Percentiles rank a stretch among this genome's conserved stretches.
These are phyloP conservation scores for Trichoderma sp. DNA, from an alignment of 2,329 filamentous ascomycete species.

Conservation along the genomic window DNA sequence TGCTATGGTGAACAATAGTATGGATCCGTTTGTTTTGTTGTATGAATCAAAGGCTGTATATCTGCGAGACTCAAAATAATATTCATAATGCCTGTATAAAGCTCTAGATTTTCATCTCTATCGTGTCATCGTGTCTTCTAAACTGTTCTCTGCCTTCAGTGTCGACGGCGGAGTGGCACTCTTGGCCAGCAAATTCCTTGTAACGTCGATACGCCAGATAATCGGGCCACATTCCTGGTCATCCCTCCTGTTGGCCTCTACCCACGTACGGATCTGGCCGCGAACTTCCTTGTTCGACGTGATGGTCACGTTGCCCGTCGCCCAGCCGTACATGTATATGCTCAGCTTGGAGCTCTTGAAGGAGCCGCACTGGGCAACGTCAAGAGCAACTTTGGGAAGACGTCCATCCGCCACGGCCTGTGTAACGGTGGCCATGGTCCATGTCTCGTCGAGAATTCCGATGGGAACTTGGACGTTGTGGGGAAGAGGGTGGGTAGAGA, in stretches of 20 bases:
- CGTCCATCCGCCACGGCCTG: conserved; percentile 31
- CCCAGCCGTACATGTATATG: conserved; percentile 46
- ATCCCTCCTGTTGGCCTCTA: conserved; percentile 35
- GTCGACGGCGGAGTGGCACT: conserved; percentile 32
- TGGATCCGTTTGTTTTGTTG: neutral
- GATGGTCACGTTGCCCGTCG: conserved; percentile 37
- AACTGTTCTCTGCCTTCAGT: neutral
- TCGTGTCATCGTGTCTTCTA: neutral
- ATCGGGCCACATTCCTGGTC: conserved; percentile 38
- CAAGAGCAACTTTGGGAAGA: conserved; percentile 40
- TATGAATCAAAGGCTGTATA: neutral
- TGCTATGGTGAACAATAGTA: neutral
- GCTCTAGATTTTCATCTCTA: neutral
- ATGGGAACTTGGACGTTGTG: conserved; percentile 40
- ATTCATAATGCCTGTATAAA: neutral
- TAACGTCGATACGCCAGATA: conserved; percentile 41
- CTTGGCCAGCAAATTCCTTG: conserved; percentile 41
- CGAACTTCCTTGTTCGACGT: conserved; percentile 46
- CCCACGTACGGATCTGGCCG: conserved; percentile 40
- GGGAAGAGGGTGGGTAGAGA: conserved; percentile 40
- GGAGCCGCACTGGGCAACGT: conserved; percentile 36
- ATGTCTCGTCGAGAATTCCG: conserved; percentile 34
- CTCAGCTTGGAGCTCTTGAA: conserved; percentile 43
- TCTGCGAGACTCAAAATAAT: neutral
- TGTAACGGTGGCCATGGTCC: conserved; percentile 34